phyloP scores from a whole-genome alignment of 805 yeast genomes.

The Saccharomycopsis sp. region DNA sequence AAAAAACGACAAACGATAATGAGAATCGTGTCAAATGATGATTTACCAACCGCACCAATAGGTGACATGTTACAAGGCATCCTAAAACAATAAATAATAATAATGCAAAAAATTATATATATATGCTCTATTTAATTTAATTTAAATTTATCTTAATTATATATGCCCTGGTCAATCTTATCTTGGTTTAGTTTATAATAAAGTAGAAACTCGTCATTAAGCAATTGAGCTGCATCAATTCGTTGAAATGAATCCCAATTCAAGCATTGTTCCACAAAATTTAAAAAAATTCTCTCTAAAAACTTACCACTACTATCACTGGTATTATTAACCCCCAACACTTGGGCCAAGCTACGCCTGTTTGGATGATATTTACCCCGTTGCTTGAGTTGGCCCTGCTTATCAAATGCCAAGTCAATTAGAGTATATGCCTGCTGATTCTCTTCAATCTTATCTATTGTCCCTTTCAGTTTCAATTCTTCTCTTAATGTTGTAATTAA shows the following conservation, averaged over 20 bases:
- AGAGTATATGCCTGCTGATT: constrained; percentile 15
- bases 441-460: constrained; percentile 26
- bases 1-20: constrained; percentile 13
- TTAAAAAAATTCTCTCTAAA: constrained; percentile 4
- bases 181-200: not conserved
- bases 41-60: constrained; percentile 14
- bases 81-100: not conserved
- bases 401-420: constrained; percentile 17
- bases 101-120: not conserved
- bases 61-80: constrained; percentile 7
- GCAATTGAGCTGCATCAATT: constrained; percentile 20
- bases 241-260: constrained; percentile 30
- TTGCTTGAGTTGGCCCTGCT: constrained; percentile 10
- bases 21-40: constrained; percentile 18
- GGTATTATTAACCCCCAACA: not conserved
- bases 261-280: constrained; percentile 7
- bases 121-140: not conserved
- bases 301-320: not conserved
- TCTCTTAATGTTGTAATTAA: constrained; percentile 35
- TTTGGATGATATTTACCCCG: constrained; percentile 1
- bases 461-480: constrained; percentile 32
- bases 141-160: not conserved
- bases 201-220: constrained; percentile 2
- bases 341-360: not conserved
- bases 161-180: not conserved